These are phyloP conservation scores for Aegilops sharonensis DNA, from an alignment of 176 grass and related monocot species.

Conservation along the genomic window DNA sequence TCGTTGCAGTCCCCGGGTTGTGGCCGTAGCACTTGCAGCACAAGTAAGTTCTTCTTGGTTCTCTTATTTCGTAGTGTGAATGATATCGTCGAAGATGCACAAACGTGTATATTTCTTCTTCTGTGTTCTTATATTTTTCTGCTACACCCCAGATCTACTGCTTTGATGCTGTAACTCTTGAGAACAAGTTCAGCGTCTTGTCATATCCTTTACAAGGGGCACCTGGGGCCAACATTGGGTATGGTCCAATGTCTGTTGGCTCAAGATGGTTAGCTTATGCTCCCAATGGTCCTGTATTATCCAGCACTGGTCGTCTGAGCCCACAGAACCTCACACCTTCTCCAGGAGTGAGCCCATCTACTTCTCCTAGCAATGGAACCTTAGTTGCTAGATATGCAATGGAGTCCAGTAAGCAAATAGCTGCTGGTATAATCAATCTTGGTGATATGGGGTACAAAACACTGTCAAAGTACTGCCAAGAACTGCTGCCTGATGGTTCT, in stretches of 20 bases:
- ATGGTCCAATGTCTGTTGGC: conserved; percentile 94
- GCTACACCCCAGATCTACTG: conserved; percentile 81
- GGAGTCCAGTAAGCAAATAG: conserved; percentile 97
- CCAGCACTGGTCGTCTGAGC: conserved; percentile 89
- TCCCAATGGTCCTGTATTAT: conserved; percentile 69
- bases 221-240: conserved; percentile 81
- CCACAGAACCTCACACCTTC: conserved; percentile 96
- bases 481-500: conserved; percentile 93
- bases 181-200: conserved; percentile 93
- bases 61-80: conserved; percentile 23
- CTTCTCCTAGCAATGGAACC: conserved; percentile 88
- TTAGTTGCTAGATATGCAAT: conserved; percentile 99
- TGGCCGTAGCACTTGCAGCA: conserved; percentile 94
- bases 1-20: conserved; percentile 85
- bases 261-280: conserved; percentile 97
- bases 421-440: conserved; percentile 93
- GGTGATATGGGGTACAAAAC: conserved; percentile 98
- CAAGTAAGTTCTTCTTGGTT: conserved; percentile 67
- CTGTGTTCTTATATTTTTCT: conserved; percentile 28
- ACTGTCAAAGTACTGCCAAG: conserved; percentile 89
- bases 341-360: conserved; percentile 98
- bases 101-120: background rate
- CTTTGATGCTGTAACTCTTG: conserved; percentile 97
- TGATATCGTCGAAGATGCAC: background rate
- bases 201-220: conserved; percentile 93